These are phyloP conservation scores for Nidula niveotomentosa DNA, from an alignment of 1,284 basidiomycete genomes.

Conservation along the genomic window DNA sequence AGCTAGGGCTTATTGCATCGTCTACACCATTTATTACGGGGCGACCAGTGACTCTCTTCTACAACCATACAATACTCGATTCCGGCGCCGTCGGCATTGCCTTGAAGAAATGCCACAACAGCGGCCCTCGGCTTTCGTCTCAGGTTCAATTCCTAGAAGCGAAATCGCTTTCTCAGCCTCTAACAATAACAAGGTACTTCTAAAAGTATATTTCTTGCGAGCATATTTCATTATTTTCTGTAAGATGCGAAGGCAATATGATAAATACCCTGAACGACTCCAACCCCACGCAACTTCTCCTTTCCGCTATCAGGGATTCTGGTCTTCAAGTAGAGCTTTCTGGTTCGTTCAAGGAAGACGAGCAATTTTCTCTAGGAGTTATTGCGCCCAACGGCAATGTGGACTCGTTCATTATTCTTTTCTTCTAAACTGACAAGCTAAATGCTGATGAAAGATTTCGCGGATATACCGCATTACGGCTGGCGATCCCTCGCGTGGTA, in stretches of 20 bases:
- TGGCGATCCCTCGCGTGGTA: conserved; percentile 77
- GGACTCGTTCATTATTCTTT: background rate
- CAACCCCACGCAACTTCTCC: conserved; percentile 74
- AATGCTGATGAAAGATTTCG: conserved; percentile 27
- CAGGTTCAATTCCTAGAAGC: conserved; percentile 52
- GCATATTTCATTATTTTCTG: background rate
- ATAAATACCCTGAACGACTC: conserved; percentile 59
- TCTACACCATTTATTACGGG: conserved; percentile 89
- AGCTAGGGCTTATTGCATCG: conserved; percentile 75
- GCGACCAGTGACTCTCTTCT: conserved; percentile 75
- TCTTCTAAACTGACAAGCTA: too few species aligned
- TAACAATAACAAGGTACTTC: conserved; percentile 59
- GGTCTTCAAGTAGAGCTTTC: conserved; percentile 26
- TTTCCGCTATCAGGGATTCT: conserved; percentile 52
- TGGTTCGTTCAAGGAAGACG: conserved; percentile 58
- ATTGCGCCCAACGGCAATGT: conserved; percentile 27
- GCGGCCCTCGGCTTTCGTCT: conserved; percentile 7
- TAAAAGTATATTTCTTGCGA: background rate
- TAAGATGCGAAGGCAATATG: conserved; percentile 79
- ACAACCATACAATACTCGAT: conserved; percentile 54
- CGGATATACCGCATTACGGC: conserved; percentile 65
- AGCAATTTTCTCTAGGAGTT: conserved; percentile 65
- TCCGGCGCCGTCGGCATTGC: conserved; percentile 78
- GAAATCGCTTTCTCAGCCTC: conserved; percentile 46
- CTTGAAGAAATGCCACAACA: conserved; percentile 26